Base-by-base conservation (phyloP, 2,329 filamentous ascomycete species). In the Teratosphaeria zuluensis region DNA sequence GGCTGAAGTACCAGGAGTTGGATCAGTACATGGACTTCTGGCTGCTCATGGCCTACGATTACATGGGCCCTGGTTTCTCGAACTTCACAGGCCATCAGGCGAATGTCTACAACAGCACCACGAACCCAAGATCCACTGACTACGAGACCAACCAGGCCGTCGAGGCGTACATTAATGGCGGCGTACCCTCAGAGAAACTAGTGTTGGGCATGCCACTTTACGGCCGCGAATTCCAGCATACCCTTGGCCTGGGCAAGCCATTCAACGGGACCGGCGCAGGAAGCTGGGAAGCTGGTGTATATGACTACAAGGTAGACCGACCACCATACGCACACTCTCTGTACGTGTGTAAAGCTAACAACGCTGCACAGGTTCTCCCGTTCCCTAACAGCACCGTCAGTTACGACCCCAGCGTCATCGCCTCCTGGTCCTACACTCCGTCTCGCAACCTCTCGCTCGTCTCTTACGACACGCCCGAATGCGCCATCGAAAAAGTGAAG, bases 171-270 rank as follows among this genome's bases (percentile, higher is more conserved):
- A 77, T 82, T 16, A 70, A 75, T 1, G 80, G 80, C 3, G 76
- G 77, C 7, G 84, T 96, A 0, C 69, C 80, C 0, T 70, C 84
- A 0, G 69, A 78, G 61, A 96, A 96, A 75, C 83, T 97, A 57
- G 88, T 96, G 3, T 73, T 96, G 16, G 92, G 92, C 2, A 92
- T 96, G 88, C 92, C 92, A 1, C 77, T 97, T 12, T 97, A 96
- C 70, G 92, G 92, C 1, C 88, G 91, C 38, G 84, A 89, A 0
- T 97, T 96, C 71, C 80, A 85, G 65, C 83, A 84, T 63, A 96
- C 92, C 0, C 80, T 87, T 31, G 92, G 91, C 0, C 81, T 84
- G 0, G 92, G 92, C 0, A 72, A 78, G 32, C 75, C 83, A 0
- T 96, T 81, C 74, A 81, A 73, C 54, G 91, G 90, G 6, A 79